These are phyloP conservation scores for Salix arbutifolia DNA, from an alignment of 345 rosid species.

Conservation along the genomic window DNA sequence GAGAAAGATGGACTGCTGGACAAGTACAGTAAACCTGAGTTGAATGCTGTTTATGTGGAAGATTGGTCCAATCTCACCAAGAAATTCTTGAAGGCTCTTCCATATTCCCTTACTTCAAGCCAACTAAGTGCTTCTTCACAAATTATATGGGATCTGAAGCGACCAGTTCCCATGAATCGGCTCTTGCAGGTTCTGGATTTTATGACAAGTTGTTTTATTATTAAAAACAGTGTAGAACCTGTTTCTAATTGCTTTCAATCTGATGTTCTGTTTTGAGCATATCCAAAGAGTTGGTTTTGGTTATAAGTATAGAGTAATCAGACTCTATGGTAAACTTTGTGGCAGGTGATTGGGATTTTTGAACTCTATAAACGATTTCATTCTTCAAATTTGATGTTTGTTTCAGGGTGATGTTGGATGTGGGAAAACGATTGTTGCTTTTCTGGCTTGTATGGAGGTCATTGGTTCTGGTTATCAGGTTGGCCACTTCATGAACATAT, in stretches of 20 bases:
- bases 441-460: conserved; percentile 97
- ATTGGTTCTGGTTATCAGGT: conserved; percentile 93
- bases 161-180: conserved; percentile 88
- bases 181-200: conserved; percentile 70
- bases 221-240: not conserved
- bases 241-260: not conserved
- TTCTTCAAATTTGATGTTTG: conserved; percentile 16
- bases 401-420: conserved; percentile 96
- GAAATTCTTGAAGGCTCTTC: conserved; percentile 70
- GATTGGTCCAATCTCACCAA: conserved; percentile 78
- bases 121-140: conserved; percentile 86
- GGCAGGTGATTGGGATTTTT: not conserved
- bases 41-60: conserved; percentile 48
- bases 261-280: not conserved
- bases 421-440: conserved; percentile 93
- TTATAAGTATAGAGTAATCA: not conserved
- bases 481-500: conserved; percentile 19
- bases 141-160: conserved; percentile 92
- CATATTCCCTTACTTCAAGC: conserved; percentile 84
- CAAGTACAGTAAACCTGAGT: conserved; percentile 61
- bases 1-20: conserved; percentile 81
- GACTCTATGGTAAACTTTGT: not conserved
- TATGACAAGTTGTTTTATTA: conserved; percentile 13
- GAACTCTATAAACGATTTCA: not conserved
- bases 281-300: not conserved